Percentiles rank a stretch among this genome's conserved stretches.
Conservation (phyloP, 139 green algal species). For the Auxenochlorella pyrenoidosa region DNA sequence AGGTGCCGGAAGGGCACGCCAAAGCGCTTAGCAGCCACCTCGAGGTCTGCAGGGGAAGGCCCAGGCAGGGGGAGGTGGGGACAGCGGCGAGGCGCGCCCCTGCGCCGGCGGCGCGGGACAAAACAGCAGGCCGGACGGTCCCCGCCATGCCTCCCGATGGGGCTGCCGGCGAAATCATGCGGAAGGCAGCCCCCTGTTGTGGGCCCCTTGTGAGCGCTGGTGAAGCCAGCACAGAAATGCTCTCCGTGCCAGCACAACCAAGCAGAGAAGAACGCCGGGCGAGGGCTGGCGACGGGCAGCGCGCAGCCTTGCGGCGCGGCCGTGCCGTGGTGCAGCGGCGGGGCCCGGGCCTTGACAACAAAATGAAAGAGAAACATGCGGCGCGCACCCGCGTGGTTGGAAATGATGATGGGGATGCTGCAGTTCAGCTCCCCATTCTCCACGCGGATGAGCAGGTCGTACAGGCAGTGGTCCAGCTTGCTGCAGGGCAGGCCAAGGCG, state of each 20-base stretch:
- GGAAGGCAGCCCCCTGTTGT: no score
- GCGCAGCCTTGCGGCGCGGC: no score
- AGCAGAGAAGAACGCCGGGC: not conserved
- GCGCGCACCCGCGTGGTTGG: conserved; percentile 68
- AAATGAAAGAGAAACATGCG: no score
- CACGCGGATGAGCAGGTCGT: conserved; percentile 81
- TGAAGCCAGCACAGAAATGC: not conserved
- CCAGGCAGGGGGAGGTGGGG: not conserved
- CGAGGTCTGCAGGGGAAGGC: conserved; percentile 55
- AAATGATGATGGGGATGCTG: conserved; percentile 76
- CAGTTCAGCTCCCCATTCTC: conserved; percentile 70
- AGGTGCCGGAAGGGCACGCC: conserved; percentile 72
- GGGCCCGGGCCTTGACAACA: no score
- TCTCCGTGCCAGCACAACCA: not conserved
- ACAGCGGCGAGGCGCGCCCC: not conserved
- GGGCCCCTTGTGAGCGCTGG: no score
- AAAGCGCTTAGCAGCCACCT: conserved; percentile 65
- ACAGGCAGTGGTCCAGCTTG: conserved; percentile 82
- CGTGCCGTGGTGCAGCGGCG: no score
- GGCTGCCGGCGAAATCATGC: no score
- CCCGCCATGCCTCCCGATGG: no score
- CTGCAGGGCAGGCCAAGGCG: not conserved
- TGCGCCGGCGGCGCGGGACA: no score
- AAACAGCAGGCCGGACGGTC: no score
- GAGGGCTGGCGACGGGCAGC: not conserved